phyloP scores from a whole-genome alignment of 2,329 filamentous ascomycete genomes.

The Botrytis aclada region DNA sequence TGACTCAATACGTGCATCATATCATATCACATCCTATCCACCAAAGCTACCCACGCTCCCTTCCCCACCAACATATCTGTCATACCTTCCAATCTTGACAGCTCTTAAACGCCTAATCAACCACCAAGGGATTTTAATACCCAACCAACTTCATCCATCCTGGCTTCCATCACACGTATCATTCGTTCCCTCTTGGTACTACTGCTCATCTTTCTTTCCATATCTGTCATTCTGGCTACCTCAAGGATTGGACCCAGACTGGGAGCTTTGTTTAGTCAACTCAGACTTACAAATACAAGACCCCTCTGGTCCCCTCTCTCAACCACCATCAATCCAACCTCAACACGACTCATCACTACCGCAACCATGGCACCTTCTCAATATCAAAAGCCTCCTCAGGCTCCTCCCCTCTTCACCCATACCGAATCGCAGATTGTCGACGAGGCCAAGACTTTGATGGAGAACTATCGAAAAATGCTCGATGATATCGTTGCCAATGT shows the following conservation, averaged over 20 bases:
- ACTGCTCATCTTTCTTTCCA: constrained; percentile 54
- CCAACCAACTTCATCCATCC: constrained; percentile 1
- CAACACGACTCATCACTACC: constrained; percentile 40
- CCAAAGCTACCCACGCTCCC: background rate
- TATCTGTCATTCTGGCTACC: constrained; percentile 64
- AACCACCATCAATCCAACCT: constrained; percentile 4
- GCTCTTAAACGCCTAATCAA: background rate
- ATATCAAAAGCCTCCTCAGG: constrained; percentile 72
- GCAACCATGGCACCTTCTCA: constrained; percentile 63
- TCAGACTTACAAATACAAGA: constrained; percentile 41
- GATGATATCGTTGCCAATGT: constrained; percentile 63
- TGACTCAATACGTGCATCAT: background rate
- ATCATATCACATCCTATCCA: background rate
- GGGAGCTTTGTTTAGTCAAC: constrained; percentile 54
- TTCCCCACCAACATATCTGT: background rate
- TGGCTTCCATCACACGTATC: constrained; percentile 23
- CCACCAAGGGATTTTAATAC: background rate
- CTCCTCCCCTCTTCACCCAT: constrained; percentile 73
- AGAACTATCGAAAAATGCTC: constrained; percentile 54
- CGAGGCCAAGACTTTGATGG: constrained; percentile 65
- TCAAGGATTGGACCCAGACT: constrained; percentile 49
- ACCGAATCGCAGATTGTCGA: constrained; percentile 66
- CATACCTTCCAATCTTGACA: constrained; percentile 6
- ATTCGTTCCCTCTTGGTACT: constrained; percentile 47
- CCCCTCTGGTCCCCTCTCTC: constrained; percentile 14